Evolutionary conservation across 768 basidiomycete species (phyloP), one percentile per base, ranked within the genome.

Genomic region (Naganishia randhawae): DNA sequence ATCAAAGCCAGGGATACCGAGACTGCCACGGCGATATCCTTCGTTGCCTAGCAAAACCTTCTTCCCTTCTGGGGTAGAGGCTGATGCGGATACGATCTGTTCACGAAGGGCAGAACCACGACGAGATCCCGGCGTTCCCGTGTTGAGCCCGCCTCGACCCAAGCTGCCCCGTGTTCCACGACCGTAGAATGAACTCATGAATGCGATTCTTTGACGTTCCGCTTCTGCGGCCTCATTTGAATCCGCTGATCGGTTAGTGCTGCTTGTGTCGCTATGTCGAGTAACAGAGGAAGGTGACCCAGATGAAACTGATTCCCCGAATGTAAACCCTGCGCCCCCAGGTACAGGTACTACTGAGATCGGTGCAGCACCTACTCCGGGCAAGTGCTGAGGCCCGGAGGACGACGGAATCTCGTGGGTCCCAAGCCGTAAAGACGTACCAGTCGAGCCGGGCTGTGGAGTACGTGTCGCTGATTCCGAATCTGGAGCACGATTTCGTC

Each of bases 221-320:
- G 78, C 78, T 61, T 80, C 78, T 19, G 71, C 75, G 27, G 71
- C 71, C 61, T 80, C 78, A 2, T 73, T 68, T 50, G 76, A 65
- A 29, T 72, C 71, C 61, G 75, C 25, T 8, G 63, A n/a, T 27
- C 45, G 63, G 75, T 19, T 72, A 70, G 66, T 77, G 73, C 57
- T 67, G 63, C 17, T 65, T 50, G 17, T 69, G 54, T 45, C 45
- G 67, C 57, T 61, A 13, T 61, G 57, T 22, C 57, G 32, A 50
- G 27, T 32, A 13, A 25, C 50, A 37, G 33, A 63, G n/a, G 57
- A 50, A 32, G 48, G 42, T 5, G 57, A 48, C 4, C 57, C 37
- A 27, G 19, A 39, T 32, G 42, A 32, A 7, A 14, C 57, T 39
- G 33, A 37, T 50, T 50, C 67, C 6, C 64, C 48, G 71, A 74